phyloP scores from a whole-genome alignment of 2,329 filamentous ascomycete species.

The Cytospora chrysosperma region DNA sequence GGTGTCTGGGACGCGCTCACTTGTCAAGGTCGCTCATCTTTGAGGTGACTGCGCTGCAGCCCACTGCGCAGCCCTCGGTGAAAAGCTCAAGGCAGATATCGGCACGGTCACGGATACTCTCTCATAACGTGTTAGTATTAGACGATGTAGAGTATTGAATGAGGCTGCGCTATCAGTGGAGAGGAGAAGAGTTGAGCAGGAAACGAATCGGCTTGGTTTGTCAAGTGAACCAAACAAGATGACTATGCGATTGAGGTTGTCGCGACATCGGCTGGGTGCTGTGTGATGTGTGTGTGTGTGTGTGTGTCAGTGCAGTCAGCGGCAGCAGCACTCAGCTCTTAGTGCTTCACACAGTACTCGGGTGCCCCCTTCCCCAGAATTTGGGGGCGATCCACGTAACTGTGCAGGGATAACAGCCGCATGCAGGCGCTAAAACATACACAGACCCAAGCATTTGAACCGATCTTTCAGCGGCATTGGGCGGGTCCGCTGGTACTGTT shows the following conservation, averaged over 20 bases:
- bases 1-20: slow-evolving; percentile 48
- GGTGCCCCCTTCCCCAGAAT: slow-evolving; percentile 20
- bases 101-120: background rate
- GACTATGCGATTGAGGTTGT: slow-evolving; percentile 5
- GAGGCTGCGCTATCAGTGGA: background rate
- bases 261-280: slow-evolving; percentile 15
- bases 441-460: background rate
- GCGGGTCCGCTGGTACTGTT: background rate
- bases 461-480: background rate
- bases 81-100: slow-evolving; percentile 7
- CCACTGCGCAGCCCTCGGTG: slow-evolving; percentile 16
- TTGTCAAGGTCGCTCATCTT: slow-evolving; percentile 91
- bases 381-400: slow-evolving; percentile 5
- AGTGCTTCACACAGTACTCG: background rate
- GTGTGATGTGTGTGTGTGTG: background rate
- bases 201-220: background rate
- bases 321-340: too few species aligned
- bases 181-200: background rate
- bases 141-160: background rate
- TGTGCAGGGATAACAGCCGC: slow-evolving; percentile 13
- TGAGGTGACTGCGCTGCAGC: slow-evolving; percentile 19
- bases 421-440: background rate
- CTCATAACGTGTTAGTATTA: slow-evolving; percentile 10
- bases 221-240: background rate
- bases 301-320: too few species aligned